phyloP scores from a whole-genome alignment of 2,329 filamentous ascomycete genomes.

The Aureobasidium sp. region DNA sequence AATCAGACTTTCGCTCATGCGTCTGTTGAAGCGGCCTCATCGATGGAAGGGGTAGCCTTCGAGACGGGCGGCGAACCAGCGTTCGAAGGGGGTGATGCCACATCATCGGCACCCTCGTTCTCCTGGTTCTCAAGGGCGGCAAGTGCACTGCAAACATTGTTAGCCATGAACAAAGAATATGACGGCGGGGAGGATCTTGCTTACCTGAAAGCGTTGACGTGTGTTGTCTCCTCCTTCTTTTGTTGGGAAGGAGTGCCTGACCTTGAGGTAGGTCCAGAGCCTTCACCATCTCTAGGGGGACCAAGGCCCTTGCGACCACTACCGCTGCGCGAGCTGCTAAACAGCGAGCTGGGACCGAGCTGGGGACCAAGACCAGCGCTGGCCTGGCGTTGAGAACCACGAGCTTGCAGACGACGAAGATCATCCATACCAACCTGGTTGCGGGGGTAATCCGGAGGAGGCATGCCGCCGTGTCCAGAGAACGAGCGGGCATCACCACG shows the following conservation, averaged over 20 bases:
- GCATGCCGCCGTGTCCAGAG: conserved; percentile 59
- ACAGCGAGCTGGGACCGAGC: conserved; percentile 73
- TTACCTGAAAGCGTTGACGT: conserved; percentile 90
- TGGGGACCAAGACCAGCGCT: conserved; percentile 51
- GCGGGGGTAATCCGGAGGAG: conserved; percentile 60
- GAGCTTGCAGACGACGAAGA: conserved; percentile 68
- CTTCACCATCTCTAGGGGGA: conserved; percentile 70
- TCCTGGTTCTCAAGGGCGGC: conserved; percentile 46
- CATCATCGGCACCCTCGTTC: conserved; percentile 50
- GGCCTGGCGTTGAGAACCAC: conserved; percentile 56
- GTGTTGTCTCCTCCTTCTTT: conserved; percentile 54
- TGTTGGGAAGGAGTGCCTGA: conserved; percentile 71
- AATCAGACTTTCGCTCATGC: conserved; percentile 21
- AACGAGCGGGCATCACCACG: conserved; percentile 85
- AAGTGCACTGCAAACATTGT: conserved; percentile 36
- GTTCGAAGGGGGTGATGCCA: conserved; percentile 54
- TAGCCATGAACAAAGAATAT: conserved; percentile 25
- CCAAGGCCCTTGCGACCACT: conserved; percentile 74
- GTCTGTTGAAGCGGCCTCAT: conserved; percentile 34
- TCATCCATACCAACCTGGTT: conserved; percentile 91
- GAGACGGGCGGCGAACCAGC: conserved; percentile 27
- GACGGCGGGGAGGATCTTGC: conserved; percentile 27
- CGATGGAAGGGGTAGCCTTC: conserved; percentile 29
- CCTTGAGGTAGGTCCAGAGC: conserved; percentile 71
- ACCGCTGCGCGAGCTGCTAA: conserved; percentile 74